Percentiles rank a stretch among this genome's conserved stretches.
These are phyloP conservation scores for Plasmopara muralis DNA, from an alignment of 352 stramenopile genomes.

Conservation along the genomic window DNA sequence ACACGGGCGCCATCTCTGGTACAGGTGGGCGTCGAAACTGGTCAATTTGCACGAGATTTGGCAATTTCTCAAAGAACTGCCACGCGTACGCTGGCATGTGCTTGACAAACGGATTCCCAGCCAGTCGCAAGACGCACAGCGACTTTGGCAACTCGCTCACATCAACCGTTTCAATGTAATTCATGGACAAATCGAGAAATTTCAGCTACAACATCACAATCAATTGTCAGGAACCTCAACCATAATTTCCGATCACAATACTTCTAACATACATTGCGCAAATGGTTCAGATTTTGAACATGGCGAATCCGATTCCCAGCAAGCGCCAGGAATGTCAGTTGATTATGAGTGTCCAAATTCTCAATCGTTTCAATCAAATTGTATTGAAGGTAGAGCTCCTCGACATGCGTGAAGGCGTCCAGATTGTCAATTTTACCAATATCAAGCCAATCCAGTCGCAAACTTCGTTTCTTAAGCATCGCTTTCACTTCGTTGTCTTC, in stretches of 20 bases:
- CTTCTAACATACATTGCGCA: constrained; percentile 38
- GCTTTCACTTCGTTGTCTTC: constrained; percentile 32
- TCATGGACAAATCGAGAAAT: constrained; percentile 73
- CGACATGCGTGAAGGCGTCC: constrained; percentile 63
- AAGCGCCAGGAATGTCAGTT: constrained; percentile 58
- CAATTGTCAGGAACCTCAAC: not conserved
- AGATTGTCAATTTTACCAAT: constrained; percentile 70
- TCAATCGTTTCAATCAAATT: constrained; percentile 63
- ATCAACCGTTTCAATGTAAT: constrained; percentile 62
- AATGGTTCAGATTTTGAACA: constrained; percentile 50
- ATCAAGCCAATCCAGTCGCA: constrained; percentile 69
- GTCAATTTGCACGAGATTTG: constrained; percentile 53
- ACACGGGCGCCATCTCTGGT: not conserved
- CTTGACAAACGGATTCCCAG: constrained; percentile 49
- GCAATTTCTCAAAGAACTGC: constrained; percentile 55
- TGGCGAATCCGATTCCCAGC: constrained; percentile 55
- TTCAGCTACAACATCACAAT: constrained; percentile 39
- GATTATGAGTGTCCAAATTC: constrained; percentile 47
- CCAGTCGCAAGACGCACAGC: constrained; percentile 44
- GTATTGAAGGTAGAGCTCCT: constrained; percentile 74
- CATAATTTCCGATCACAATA: not conserved
- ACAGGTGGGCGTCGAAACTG: constrained; percentile 29
- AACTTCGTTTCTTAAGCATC: constrained; percentile 46
- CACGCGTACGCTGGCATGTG: constrained; percentile 52
- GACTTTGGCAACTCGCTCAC: constrained; percentile 48